Percentiles rank a stretch among this genome's conserved stretches.
Conservation (phyloP, 1,284 basidiomycete species). For the Sanghuangporus sanghuang region DNA sequence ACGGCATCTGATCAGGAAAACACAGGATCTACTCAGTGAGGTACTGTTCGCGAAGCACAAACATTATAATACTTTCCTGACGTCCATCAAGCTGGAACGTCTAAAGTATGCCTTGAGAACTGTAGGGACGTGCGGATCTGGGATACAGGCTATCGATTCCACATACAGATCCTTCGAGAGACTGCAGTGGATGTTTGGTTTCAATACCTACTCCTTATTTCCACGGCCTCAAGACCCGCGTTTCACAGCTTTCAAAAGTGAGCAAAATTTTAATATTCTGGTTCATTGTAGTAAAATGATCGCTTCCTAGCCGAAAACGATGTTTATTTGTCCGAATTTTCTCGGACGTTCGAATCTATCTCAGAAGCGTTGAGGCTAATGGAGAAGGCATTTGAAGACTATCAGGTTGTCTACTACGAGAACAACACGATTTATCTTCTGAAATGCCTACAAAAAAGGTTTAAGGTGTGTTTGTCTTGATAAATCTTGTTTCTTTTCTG, state of each 20-base stretch:
- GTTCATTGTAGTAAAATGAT: not conserved
- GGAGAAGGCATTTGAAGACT: conserved; percentile 2
- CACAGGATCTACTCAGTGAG: not conserved
- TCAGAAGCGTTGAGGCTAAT: not conserved
- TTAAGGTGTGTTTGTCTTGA: not conserved
- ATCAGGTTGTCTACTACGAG: conserved; percentile 3
- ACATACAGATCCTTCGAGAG: not conserved
- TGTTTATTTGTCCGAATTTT: not conserved
- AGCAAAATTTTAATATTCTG: not conserved
- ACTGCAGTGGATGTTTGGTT: conserved; percentile 2
- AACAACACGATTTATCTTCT: not conserved
- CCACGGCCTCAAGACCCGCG: not conserved
- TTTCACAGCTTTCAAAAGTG: not conserved
- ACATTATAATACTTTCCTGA: not conserved
- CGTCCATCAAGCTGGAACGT: not conserved
- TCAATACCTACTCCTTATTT: conserved; percentile 5
- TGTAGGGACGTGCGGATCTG: conserved; percentile 10
- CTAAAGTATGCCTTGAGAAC: conserved; percentile 8
- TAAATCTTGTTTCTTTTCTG: not conserved
- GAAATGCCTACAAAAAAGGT: not conserved
- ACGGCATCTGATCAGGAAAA: not conserved
- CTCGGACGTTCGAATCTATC: not conserved
- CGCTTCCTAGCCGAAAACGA: not conserved
- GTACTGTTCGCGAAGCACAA: not conserved
- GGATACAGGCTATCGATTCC: conserved; percentile 1